phyloP scores from a whole-genome alignment of 2,329 filamentous ascomycete species.

The Thermomyces lanuginosus region DNA sequence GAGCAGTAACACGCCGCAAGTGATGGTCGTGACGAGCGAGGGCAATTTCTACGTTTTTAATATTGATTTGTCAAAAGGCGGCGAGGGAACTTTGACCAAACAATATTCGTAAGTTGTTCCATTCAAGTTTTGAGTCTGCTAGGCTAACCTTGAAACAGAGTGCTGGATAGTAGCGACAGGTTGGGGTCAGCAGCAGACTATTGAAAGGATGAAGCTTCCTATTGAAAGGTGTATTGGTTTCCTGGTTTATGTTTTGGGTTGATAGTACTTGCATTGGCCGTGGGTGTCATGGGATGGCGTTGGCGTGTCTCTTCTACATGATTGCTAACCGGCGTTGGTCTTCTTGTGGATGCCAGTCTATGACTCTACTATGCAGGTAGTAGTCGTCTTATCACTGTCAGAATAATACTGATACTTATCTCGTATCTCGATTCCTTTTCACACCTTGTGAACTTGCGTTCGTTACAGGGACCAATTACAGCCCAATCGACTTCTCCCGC shows the following conservation, averaged over 20 bases:
- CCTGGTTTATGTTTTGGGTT: too few relatives aligned
- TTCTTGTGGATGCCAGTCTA: too few relatives aligned
- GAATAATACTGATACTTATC: too few relatives aligned
- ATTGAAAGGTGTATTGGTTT: too few relatives aligned
- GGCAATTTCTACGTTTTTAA: constrained; percentile 90
- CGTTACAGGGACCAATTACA: constrained; percentile 4
- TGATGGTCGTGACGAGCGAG: constrained; percentile 96
- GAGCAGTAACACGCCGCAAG: constrained; percentile 83
- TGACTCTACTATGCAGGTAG: too few relatives aligned
- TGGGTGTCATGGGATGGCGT: too few relatives aligned
- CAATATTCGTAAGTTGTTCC: constrained; percentile 63
- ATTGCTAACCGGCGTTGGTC: too few relatives aligned
- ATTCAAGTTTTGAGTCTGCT: constrained; percentile 4
- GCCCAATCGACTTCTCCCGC: constrained; percentile 8
- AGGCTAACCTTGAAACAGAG: constrained; percentile 13
- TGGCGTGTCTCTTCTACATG: too few relatives aligned
- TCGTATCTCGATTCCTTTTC: too few relatives aligned
- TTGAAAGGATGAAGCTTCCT: too few relatives aligned
- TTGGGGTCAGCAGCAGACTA: constrained; percentile 14
- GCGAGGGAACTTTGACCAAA: constrained; percentile 79
- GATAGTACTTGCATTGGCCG: too few relatives aligned
- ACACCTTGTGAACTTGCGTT: background rate
- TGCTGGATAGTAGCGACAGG: constrained; percentile 30
- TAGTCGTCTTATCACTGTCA: too few relatives aligned
- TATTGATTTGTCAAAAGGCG: constrained; percentile 85